Evolutionary conservation across 768 basidiomycete species (phyloP), one percentile per base, ranked within the genome.

Genomic region (Tylopilus vinaceipallidus): DNA sequence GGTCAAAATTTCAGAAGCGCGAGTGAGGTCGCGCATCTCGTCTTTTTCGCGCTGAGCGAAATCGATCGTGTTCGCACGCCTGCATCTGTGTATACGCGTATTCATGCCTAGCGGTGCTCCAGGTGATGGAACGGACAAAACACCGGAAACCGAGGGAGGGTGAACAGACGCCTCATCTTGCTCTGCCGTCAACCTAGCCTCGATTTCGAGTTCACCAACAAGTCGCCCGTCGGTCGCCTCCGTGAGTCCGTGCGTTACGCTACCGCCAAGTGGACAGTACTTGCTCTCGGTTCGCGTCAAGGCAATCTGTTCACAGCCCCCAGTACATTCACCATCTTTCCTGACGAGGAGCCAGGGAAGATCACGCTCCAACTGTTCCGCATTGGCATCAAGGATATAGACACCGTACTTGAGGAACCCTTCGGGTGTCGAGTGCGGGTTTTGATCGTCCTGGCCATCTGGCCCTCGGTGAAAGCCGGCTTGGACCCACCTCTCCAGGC

Each of bases 21-120:
- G 78, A 0, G 93, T 95, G 47, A 95, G 72, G 61, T 89, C 87
- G 12, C 87, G 75, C 90, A 94, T 95, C 73, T 95, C 93, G 53
- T 91, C 88, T 67, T 82, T 82, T 71, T 95, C 92, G 29, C 90
- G 76, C 60, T 83, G 79, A 13, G 88, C 83, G 66, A 94, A 92
- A 64, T 91, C 81, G 62, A 91, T 79, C 26, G 85, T 87, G 63
- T 88, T 87, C 4, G 71, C 70, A 30, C 53, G 52, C 56, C 61
- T 62, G 44, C 64, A 65, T 40, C 64, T 55, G 19, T 65, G 65
- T 34, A 65, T 51, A 12, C 56, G 58, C 10, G 54, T 41, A 27
- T 50, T 60, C 38, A 46, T 22, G 11, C 44, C 50, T 17, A 9
- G 12, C 12, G 52, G 42, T 4, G 19, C 23, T 2, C 7, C 20